These are phyloP conservation scores for Sclerotinia spermophila DNA, from an alignment of 2,329 filamentous ascomycete species.

Conservation along the genomic window DNA sequence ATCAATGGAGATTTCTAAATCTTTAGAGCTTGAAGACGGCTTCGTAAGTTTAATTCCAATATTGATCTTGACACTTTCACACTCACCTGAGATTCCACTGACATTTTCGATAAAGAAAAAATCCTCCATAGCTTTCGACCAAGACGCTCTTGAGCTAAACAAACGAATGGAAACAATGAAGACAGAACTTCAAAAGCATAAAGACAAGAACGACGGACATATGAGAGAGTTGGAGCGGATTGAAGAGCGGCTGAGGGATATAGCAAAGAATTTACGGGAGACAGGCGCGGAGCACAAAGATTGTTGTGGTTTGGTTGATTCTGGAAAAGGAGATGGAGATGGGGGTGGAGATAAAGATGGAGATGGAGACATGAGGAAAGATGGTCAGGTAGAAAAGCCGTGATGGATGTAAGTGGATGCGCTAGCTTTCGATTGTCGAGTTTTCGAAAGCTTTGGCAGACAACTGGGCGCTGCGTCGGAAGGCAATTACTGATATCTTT, in stretches of 20 bases:
- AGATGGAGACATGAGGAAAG: neutral
- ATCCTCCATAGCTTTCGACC: neutral
- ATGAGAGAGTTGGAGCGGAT: neutral
- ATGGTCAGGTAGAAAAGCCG: neutral
- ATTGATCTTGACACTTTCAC: neutral
- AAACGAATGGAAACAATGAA: neutral
- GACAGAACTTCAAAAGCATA: neutral
- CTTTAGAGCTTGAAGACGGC: neutral
- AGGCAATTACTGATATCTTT: neutral
- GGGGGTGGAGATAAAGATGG: neutral
- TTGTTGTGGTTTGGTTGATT: neutral
- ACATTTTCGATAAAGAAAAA: neutral
- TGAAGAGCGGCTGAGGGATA: neutral
- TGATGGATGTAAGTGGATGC: neutral
- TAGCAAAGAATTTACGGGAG: neutral
- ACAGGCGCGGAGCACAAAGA: neutral
- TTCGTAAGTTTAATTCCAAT: neutral
- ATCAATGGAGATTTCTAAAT: neutral
- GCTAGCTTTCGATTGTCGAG: no score
- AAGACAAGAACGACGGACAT: neutral
- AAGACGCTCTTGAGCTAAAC: neutral
- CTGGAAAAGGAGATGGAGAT: neutral
- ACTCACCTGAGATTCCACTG: neutral
- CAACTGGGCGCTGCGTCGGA: no score
- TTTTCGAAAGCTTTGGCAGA: no score